Percentiles rank a stretch among this genome's conserved stretches.
Conservation (phyloP, 2,329 filamentous ascomycete species). For the Xylariaceae sp. region DNA sequence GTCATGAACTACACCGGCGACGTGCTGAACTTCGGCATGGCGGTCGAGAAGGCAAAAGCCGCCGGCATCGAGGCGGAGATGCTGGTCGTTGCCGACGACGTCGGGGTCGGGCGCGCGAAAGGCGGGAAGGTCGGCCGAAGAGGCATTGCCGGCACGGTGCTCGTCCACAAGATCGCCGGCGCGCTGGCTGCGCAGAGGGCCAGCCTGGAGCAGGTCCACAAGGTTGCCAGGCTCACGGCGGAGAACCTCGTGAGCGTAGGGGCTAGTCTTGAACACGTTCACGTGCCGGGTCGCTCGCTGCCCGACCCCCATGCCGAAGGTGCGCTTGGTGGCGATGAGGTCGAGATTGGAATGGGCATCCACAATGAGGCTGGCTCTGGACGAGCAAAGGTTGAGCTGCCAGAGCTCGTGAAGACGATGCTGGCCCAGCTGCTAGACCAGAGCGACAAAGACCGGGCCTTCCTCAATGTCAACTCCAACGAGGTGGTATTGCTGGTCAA, state of each 20-base stretch:
- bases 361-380: conserved; percentile 61
- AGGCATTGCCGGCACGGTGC: conserved; percentile 83
- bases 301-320: conserved; percentile 45
- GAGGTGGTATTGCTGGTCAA: conserved; percentile 67
- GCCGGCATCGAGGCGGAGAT: conserved; percentile 73
- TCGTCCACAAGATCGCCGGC: conserved; percentile 86
- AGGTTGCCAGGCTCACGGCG: conserved; percentile 63
- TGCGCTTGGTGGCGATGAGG: conserved; percentile 45
- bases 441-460: conserved; percentile 61
- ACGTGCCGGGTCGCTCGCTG: conserved; percentile 70
- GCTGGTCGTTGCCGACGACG: conserved; percentile 88
- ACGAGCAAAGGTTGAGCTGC: conserved; percentile 43
- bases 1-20: conserved; percentile 95
- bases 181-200: conserved; percentile 68
- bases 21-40: conserved; percentile 88
- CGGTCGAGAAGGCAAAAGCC: conserved; percentile 83
- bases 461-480: conserved; percentile 52
- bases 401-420: conserved; percentile 55
- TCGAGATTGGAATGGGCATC: conserved; percentile 69
- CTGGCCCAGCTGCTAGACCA: conserved; percentile 60
- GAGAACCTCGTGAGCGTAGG: conserved; percentile 79
- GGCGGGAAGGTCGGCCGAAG: conserved; percentile 88
- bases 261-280: conserved; percentile 81
- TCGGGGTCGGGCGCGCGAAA: conserved; percentile 72
- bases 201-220: conserved; percentile 61